Percentiles rank a stretch among this genome's conserved stretches.
phyloP scores from a whole-genome alignment of 805 yeast species.

The Kurtzmaniella fragi region DNA sequence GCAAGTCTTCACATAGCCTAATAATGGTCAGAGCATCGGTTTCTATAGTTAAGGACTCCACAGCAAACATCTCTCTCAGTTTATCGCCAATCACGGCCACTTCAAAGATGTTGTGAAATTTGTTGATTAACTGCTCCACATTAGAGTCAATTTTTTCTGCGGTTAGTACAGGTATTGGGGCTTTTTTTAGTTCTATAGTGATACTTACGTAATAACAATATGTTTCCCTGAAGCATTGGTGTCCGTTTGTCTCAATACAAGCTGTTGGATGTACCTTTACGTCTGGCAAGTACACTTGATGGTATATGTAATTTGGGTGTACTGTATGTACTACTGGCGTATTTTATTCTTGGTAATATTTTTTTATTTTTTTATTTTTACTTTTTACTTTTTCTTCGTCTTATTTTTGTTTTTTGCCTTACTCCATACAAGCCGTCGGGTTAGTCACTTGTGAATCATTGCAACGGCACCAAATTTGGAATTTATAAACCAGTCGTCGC shows the following conservation, averaged over 20 bases:
- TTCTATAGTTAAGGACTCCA: constrained; percentile 54
- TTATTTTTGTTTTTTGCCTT: not conserved
- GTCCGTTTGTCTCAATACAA: not conserved
- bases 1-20: constrained; percentile 48
- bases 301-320: no score
- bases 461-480: not conserved
- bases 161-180: constrained; percentile 12
- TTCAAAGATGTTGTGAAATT: constrained; percentile 50
- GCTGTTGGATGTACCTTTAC: no score
- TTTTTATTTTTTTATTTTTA: no score
- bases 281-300: no score
- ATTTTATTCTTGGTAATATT: no score
- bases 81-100: constrained; percentile 39
- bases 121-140: constrained; percentile 46
- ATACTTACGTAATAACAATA: constrained; percentile 21
- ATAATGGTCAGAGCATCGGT: constrained; percentile 47
- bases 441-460: not conserved
- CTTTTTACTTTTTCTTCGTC: not conserved
- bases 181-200: not conserved
- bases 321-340: no score
- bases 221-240: constrained; percentile 8
- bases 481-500: not conserved
- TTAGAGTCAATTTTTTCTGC: constrained; percentile 47
- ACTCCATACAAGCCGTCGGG: not conserved
- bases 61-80: constrained; percentile 38